Evolutionary conservation across 1,284 basidiomycete genomes (phyloP).

Genomic region (Boletus mariae): DNA sequence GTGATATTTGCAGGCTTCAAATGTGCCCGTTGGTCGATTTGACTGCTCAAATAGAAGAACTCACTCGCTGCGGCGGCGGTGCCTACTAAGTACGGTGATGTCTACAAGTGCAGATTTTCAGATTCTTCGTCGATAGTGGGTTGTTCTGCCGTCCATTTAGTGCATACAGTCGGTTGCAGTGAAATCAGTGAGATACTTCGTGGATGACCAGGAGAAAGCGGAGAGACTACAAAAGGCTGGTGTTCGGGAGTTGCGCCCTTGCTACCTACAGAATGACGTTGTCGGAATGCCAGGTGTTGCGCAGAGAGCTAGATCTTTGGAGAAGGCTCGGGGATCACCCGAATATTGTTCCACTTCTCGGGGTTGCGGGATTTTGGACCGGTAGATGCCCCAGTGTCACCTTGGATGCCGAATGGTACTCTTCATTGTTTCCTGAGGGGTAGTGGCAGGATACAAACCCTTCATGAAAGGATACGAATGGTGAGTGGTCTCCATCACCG

Average conservation of each 20-base stretch:
- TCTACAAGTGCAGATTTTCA: neutral
- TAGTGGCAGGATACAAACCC: neutral
- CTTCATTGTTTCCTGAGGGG: constrained; percentile 1
- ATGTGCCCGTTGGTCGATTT: neutral
- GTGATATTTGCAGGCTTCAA: neutral
- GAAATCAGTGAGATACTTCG: neutral
- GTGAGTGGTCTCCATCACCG: neutral
- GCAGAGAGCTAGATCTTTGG: constrained; percentile 2
- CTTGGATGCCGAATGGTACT: constrained; percentile 2
- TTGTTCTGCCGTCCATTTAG: neutral
- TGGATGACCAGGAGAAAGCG: neutral
- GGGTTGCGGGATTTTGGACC: constrained; percentile 2
- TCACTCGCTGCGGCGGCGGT: neutral
- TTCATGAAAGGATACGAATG: neutral
- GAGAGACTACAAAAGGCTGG: neutral
- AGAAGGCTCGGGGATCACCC: constrained; percentile 2
- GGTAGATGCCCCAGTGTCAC: neutral
- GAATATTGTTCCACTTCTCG: constrained; percentile 2
- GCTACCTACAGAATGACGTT: too few species aligned
- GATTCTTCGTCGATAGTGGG: neutral
- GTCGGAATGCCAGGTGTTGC: neutral
- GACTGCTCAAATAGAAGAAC: neutral
- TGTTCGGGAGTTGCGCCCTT: neutral
- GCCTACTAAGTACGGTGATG: neutral
- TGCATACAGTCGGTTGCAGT: neutral